phyloP scores from a whole-genome alignment of 805 yeast species.

The Maudiozyma turicensis region DNA sequence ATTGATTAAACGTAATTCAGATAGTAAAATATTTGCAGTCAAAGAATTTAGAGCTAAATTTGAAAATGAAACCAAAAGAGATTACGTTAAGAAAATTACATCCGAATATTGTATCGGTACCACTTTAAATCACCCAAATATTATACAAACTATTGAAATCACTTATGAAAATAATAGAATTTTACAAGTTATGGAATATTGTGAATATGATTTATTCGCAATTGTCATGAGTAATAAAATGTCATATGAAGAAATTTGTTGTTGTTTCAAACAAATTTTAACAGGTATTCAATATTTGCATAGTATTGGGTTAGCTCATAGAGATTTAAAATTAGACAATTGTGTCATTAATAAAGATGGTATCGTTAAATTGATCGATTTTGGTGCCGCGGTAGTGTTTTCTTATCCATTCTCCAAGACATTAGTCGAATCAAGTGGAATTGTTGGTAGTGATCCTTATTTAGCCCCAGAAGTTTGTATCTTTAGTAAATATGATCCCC shows the following conservation, averaged over 20 bases:
- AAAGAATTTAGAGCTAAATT: slow-evolving; percentile 81
- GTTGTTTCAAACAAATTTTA: slow-evolving; percentile 82
- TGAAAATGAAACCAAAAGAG: slow-evolving; percentile 65
- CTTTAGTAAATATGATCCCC: slow-evolving; percentile 73
- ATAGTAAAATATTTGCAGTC: slow-evolving; percentile 73
- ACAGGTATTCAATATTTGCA: slow-evolving; percentile 78
- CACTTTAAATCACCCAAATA: slow-evolving; percentile 79
- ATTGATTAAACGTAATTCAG: slow-evolving; percentile 56
- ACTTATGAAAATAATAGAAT: slow-evolving; percentile 81
- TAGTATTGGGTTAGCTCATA: slow-evolving; percentile 76
- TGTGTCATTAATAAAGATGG: slow-evolving; percentile 82
- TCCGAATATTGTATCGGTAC: slow-evolving; percentile 93
- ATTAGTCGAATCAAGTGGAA: slow-evolving; percentile 68
- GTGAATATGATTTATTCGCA: slow-evolving; percentile 87
- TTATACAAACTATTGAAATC: slow-evolving; percentile 84
- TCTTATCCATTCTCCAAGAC: slow-evolving; percentile 74
- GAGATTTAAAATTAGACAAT: slow-evolving; percentile 87
- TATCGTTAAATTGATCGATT: slow-evolving; percentile 83
- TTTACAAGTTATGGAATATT: slow-evolving; percentile 89
- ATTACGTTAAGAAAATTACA: slow-evolving; percentile 84
- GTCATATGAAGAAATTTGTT: slow-evolving; percentile 67
- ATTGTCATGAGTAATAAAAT: slow-evolving; percentile 89
- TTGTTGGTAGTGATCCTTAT: slow-evolving; percentile 87
- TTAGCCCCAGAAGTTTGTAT: slow-evolving; percentile 89
- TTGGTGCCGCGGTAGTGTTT: slow-evolving; percentile 89